Conservation (phyloP, 2,329 filamentous ascomycete genomes). For the Penicillium crustosum region DNA sequence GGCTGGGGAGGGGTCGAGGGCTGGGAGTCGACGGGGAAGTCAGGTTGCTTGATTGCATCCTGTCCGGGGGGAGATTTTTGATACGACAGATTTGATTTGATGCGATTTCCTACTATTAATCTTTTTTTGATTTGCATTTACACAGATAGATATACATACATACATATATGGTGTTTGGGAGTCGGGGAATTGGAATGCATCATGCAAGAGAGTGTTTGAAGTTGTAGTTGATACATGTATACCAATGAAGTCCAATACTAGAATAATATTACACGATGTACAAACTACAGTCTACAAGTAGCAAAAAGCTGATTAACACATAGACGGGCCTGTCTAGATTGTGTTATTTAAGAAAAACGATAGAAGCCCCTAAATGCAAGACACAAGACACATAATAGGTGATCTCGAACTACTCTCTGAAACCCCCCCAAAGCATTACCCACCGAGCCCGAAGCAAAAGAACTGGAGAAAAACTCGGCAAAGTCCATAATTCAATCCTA, state of each 20-base stretch:
- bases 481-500: conserved; percentile 6
- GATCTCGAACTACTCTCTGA: conserved; percentile 6
- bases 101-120: not conserved
- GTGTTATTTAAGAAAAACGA: conserved; percentile 24
- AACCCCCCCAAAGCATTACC: not conserved
- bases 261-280: not conserved
- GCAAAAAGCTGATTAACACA: not conserved
- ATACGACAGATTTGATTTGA: conserved; percentile 7
- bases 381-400: not conserved
- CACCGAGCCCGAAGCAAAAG: not conserved
- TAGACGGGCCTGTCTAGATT: conserved; percentile 27
- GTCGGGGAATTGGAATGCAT: conserved; percentile 5
- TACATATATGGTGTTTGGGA: conserved; percentile 12
- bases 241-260: not conserved
- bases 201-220: not conserved
- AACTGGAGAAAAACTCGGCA: not conserved
- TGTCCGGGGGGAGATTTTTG: not conserved
- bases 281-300: not conserved
- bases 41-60: conserved; percentile 25
- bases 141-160: conserved; percentile 8
- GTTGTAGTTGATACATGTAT: not conserved
- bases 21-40: conserved; percentile 31
- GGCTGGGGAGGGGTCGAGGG: conserved; percentile 31
- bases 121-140: conserved; percentile 10
- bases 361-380: conserved; percentile 7